Conservation (phyloP, 2,329 filamentous ascomycete genomes). For the Claviceps sorghi region DNA sequence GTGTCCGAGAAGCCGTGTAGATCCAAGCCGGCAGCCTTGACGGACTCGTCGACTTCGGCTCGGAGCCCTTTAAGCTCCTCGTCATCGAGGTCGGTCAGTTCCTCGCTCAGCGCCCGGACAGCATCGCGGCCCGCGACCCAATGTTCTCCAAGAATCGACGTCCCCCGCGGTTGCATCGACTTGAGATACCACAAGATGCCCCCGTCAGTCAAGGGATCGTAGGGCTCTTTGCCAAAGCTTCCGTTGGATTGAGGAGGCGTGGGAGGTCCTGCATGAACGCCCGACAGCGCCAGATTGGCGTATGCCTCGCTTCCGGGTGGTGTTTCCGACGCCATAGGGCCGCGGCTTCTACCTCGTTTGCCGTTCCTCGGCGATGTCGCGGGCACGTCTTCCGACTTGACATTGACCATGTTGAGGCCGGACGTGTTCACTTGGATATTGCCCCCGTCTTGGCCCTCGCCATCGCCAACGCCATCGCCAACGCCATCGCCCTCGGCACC, state of each 20-base stretch:
- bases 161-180: constrained; percentile 64
- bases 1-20: constrained; percentile 8
- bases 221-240: constrained; percentile 33
- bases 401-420: constrained; percentile 16
- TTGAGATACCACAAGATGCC: constrained; percentile 82
- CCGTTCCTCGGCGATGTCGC: constrained; percentile 11
- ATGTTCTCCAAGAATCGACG: constrained; percentile 61
- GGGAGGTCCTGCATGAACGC: constrained; percentile 32
- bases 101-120: constrained; percentile 57
- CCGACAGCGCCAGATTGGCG: constrained; percentile 14
- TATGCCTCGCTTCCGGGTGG: constrained; percentile 36
- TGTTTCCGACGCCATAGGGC: constrained; percentile 22
- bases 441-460: constrained; percentile 20
- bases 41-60: constrained; percentile 34
- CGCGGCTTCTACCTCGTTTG: constrained; percentile 12
- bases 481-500: constrained; percentile 17
- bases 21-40: constrained; percentile 14
- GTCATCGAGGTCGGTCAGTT: constrained; percentile 82
- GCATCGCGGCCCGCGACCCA: constrained; percentile 51
- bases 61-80: constrained; percentile 65
- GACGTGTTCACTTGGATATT: constrained; percentile 35
- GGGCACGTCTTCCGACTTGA: constrained; percentile 5
- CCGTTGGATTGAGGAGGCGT: constrained; percentile 54
- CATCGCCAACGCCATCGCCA: constrained; percentile 19
- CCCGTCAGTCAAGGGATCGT: constrained; percentile 49